Conservation (phyloP, 352 stramenopile genomes). For the Globisporangium acanthophoron region DNA sequence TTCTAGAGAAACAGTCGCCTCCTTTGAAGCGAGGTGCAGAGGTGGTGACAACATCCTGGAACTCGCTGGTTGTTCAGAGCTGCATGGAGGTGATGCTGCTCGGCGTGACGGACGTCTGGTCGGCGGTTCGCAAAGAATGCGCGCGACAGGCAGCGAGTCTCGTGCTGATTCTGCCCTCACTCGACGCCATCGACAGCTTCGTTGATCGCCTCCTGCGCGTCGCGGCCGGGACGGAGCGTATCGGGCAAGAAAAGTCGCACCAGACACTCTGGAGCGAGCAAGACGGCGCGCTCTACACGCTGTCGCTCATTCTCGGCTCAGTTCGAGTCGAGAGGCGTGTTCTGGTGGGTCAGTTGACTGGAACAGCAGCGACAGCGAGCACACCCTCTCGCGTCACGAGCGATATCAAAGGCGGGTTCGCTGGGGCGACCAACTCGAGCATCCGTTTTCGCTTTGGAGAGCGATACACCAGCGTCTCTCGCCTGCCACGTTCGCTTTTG, state of each 20-base stretch:
- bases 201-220: slow-evolving; percentile 38
- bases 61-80: not conserved
- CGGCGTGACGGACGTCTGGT: slow-evolving; percentile 64
- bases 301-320: slow-evolving; percentile 27
- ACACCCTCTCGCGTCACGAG: slow-evolving; percentile 17
- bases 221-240: slow-evolving; percentile 16
- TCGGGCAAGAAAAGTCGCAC: slow-evolving; percentile 19
- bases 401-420: slow-evolving; percentile 22
- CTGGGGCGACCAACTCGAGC: not conserved
- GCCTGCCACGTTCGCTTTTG: slow-evolving; percentile 22
- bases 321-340: slow-evolving; percentile 16
- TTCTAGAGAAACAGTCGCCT: not conserved
- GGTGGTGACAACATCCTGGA: not conserved
- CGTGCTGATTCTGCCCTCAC: slow-evolving; percentile 21
- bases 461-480: slow-evolving; percentile 12
- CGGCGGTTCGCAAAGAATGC: slow-evolving; percentile 52
- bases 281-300: slow-evolving; percentile 40
- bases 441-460: slow-evolving; percentile 25
- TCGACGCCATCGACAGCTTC: slow-evolving; percentile 30
- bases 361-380: not conserved
- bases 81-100: slow-evolving; percentile 30
- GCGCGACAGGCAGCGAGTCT: slow-evolving; percentile 19
- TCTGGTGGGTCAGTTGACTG: not conserved
- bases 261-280: slow-evolving; percentile 33
- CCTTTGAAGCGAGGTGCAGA: not conserved